A percentile compares a stretch with the other conserved stretches of the same genome.
phyloP scores from a whole-genome alignment of 352 stramenopile species.

The Pythium coloratum region DNA sequence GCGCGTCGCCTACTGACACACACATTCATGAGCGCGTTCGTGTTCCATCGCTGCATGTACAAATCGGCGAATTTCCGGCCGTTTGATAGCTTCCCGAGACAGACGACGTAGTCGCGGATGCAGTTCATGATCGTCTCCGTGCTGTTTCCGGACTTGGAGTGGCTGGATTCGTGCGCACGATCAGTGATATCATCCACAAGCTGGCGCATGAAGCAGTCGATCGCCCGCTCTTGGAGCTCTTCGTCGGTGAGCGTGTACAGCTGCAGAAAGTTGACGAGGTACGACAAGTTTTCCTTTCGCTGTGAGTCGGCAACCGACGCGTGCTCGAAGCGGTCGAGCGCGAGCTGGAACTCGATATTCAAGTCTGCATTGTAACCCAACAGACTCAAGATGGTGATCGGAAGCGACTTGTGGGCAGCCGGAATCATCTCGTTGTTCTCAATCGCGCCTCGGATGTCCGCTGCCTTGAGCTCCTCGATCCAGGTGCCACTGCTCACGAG shows the following conservation, averaged over 20 bases:
- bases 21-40: constrained; percentile 44
- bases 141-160: constrained; percentile 8
- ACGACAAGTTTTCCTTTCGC: constrained; percentile 44
- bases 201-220: constrained; percentile 54
- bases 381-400: constrained; percentile 60
- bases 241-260: constrained; percentile 60
- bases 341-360: constrained; percentile 57
- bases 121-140: constrained; percentile 4
- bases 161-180: constrained; percentile 14
- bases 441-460: constrained; percentile 46
- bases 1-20: constrained; percentile 41
- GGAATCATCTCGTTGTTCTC: constrained; percentile 61
- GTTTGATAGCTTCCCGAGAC: constrained; percentile 39
- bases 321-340: constrained; percentile 41
- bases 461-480: constrained; percentile 57
- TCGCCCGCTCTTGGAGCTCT: constrained; percentile 42
- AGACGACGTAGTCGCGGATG: constrained; percentile 32
- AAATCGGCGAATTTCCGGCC: constrained; percentile 50
- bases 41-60: constrained; percentile 48
- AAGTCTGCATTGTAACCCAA: constrained; percentile 72
- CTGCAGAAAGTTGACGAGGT: constrained; percentile 66
- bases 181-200: constrained; percentile 30
- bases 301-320: constrained; percentile 17
- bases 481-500: constrained; percentile 54
- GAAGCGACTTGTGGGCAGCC: constrained; percentile 50